Base-by-base conservation (phyloP, 257 asterid genomes). In the Ilex aquifolium region DNA sequence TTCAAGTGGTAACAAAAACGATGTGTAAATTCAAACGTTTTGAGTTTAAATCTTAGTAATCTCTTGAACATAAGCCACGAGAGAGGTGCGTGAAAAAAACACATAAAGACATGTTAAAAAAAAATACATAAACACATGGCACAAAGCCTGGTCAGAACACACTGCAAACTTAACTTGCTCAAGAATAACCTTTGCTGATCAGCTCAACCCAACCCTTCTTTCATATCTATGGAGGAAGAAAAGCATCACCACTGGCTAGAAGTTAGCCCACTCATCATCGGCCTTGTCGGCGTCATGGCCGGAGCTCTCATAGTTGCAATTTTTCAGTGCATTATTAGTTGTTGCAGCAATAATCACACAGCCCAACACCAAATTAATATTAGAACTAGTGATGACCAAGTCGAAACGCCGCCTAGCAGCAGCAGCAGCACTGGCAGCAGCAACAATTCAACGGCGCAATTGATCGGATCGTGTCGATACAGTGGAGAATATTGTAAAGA, bases 241-340 rank as follows among this genome's bases (percentile, higher is more conserved):
- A 8, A 68, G 61, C 60, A 75, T 11, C 78, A 59, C 51, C 67
- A n/a, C 32, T 29, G 55, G 17, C 64, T 66, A 4, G 57, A 67
- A 32, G 64, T 79, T 69, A 78, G 66, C 76, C 86, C 90, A 0
- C 5, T 82, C 8, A 0, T 79, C 17, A 69, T 86, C 5, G 90
- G 88, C 21, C n/a, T 85, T 57, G 50, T 83, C 0, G 95, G 95
- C 11, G 68, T 85, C 48, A 44, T 80, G 49, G 91, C 80, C 0
- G 95, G 95, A 1, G 77, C 73, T 10, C 27, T 80, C 16, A 31
- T 85, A 4, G 90, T 85, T 5, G 86, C 80, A 4, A 50, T 74
- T 48, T 69, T 79, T 13, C 85, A 85, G 31, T 80, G 82, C 59
- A 27, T 75, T 44, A 62, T 56, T 14, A 39, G 44, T 7, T 16